Evolutionary conservation across 805 yeast species (phyloP).

Genomic region (Candida endomychidarum): DNA sequence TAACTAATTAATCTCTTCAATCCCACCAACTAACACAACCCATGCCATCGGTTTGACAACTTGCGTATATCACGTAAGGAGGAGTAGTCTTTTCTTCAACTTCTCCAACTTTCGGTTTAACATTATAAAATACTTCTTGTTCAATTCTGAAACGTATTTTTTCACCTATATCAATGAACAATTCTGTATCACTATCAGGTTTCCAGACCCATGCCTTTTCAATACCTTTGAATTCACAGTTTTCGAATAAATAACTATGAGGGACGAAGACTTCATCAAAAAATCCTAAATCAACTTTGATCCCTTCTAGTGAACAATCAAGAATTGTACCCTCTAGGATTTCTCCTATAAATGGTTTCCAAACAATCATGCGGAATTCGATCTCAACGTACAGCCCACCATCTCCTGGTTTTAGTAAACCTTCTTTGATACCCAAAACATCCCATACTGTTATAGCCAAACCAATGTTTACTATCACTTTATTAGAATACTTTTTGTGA

Average conservation of each 20-base stretch:
- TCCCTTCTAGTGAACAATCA: slow-evolving; percentile 83
- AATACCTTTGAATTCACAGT: slow-evolving; percentile 59
- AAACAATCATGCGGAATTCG: slow-evolving; percentile 71
- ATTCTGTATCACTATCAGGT: slow-evolving; percentile 62
- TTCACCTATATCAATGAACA: slow-evolving; percentile 87
- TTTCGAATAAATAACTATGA: slow-evolving; percentile 75
- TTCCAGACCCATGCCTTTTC: slow-evolving; percentile 98
- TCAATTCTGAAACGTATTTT: slow-evolving; percentile 90
- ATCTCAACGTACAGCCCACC: slow-evolving; percentile 83
- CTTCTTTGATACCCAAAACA: slow-evolving; percentile 77
- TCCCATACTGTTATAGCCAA: slow-evolving; percentile 86
- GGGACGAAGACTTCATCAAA: slow-evolving; percentile 94
- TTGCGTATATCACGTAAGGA: slow-evolving; percentile 81
- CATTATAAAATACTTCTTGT: slow-evolving; percentile 80
- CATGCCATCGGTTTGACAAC: slow-evolving; percentile 96
- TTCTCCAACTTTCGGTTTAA: slow-evolving; percentile 65
- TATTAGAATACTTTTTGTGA: slow-evolving; percentile 82
- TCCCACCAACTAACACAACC: slow-evolving; percentile 98
- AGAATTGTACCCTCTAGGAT: slow-evolving; percentile 90
- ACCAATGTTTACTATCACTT: slow-evolving; percentile 81
- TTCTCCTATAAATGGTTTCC: slow-evolving; percentile 95
- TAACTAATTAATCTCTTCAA: slow-evolving; percentile 23
- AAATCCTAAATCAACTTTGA: slow-evolving; percentile 79
- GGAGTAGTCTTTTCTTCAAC: slow-evolving; percentile 51
- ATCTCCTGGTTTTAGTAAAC: slow-evolving; percentile 89